These are phyloP conservation scores for Leishmania lainsoni DNA, from an alignment of 208 protist species.

Conservation along the genomic window DNA sequence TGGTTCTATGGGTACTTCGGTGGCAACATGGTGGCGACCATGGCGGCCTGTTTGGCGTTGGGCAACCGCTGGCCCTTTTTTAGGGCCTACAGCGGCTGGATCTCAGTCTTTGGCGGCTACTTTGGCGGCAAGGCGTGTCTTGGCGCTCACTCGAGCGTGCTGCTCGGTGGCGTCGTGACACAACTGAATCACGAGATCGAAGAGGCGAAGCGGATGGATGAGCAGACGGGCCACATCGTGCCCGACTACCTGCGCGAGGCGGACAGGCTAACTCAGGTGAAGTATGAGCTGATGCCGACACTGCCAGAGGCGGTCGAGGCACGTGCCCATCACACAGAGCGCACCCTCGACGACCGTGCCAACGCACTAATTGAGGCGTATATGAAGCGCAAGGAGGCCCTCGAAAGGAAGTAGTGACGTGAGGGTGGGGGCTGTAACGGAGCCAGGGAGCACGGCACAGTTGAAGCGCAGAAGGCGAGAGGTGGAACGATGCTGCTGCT, in stretches of 20 bases:
- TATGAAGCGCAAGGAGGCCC: constrained; percentile 52
- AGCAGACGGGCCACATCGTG: constrained; percentile 60
- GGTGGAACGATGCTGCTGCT: neutral
- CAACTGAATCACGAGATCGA: constrained; percentile 65
- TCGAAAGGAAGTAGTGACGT: constrained; percentile 36
- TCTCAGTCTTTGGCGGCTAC: constrained; percentile 78
- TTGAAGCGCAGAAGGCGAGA: neutral
- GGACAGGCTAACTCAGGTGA: constrained; percentile 54
- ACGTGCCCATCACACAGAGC: constrained; percentile 20
- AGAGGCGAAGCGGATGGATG: constrained; percentile 74
- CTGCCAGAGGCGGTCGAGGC: constrained; percentile 44
- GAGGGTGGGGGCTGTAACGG: neutral
- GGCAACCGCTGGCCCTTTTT: constrained; percentile 75
- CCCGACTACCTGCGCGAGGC: constrained; percentile 70
- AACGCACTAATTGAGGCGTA: constrained; percentile 69
- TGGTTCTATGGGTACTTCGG: constrained; percentile 89
- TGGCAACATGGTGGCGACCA: constrained; percentile 63
- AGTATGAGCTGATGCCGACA: constrained; percentile 64
- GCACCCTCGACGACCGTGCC: constrained; percentile 51
- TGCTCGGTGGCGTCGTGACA: constrained; percentile 51
- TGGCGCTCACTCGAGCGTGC: constrained; percentile 57
- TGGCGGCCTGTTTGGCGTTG: constrained; percentile 65
- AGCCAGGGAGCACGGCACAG: neutral
- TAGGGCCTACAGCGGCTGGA: constrained; percentile 72
- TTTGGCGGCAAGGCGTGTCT: constrained; percentile 74